Evolutionary conservation across 78 protist species (phyloP), one percentile per base, ranked within the genome.

Genomic region (Tieghemostelium lacteum): DNA sequence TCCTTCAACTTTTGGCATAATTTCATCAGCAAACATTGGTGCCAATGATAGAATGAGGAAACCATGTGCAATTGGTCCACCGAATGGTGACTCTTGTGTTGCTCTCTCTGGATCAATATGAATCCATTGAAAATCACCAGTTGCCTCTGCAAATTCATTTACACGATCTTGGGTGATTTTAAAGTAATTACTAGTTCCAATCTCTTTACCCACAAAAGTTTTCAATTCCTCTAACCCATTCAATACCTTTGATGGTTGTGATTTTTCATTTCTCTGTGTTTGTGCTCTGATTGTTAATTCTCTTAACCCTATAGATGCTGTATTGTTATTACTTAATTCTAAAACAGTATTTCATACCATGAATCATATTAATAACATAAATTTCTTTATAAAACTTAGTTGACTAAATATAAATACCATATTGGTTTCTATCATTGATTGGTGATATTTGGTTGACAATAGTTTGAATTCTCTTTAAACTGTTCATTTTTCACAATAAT

Each of bases 81-180:
- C 93, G n/a, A 87, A 87, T 42, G 93, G 93, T 33, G 86, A 73
- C 34, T 87, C 93, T 2, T 37, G 19, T n/a, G 39, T 50, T 22
- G 93, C 93, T 54, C 93, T 31, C 40, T 87, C 85, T 49, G 86
- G 93, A 28, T 87, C 93, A 28, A 76, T 65, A 19, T 87, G 93
- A 67, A 87, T 87, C 93, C 93, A 87, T 76, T 87, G 93, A 62
- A 87, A 76, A 55, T 74, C 83, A 58, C 88, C 74, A 42, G 93
- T 87, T 3, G 87, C 42, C n/a, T 62, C 93, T 24, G 93, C 93
- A 61, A 87, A 87, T 8, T 45, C 33, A 33, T 87, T 87, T 26
- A 87, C 75, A 61, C 93, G 45, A 10, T 87, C 93, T 76, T 87
- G 93, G 24, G 93, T 87, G 28, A 87, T 63, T 71, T 69, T 87